Base-by-base conservation (phyloP, 176 grass and related monocot species). In the Bonia amplexicaulis region DNA sequence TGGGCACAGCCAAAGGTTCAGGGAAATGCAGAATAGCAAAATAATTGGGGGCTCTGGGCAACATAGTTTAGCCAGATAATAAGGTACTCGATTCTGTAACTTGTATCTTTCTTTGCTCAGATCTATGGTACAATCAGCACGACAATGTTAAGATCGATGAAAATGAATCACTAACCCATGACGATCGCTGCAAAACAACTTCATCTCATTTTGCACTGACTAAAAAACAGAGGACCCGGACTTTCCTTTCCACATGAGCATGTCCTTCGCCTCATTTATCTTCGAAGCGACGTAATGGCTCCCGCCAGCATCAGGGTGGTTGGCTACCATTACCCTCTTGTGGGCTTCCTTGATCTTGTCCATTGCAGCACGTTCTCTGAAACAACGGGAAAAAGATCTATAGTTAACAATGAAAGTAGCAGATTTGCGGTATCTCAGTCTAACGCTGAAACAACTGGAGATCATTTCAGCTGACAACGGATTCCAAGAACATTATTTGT, bases 331-430 rank as follows among this genome's bases (percentile, higher is more conserved):
- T 52, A 91, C 91, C 74, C 88, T 99, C 87, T 75, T 92, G 83
- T 99, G 96, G 68, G 96, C 96, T 35, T 92, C 96, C 83, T 91
- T 99, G 76, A 99, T 94, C 81, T 92, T 99, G 48, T 96, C 88
- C 29, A 84, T 0, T 13, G 90, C 86, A 25, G 90, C 90, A 84
- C 87, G 91, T 49, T 99, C 93, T 69, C 96, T 99, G 81, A 65
- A 63, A 69, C n/a, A 66, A 66, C 42, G 74, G 10, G 29, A 71
- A 10, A 79, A 85, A 4, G 29, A 40, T n/a, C 62, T 16, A 20
- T 23, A 41, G n/a, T 55, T 87, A 83, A n/a, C 7, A 76, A 41
- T 6, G 44, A 42, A 22, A 19, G 25, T 72, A 33, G 1, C 14
- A 73, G 12, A 33, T 9, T 31, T 9, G 29, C 41, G 19, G 16